Evolutionary conservation across 148 eudicot species (phyloP).

Genomic region (Spergularia marina): DNA sequence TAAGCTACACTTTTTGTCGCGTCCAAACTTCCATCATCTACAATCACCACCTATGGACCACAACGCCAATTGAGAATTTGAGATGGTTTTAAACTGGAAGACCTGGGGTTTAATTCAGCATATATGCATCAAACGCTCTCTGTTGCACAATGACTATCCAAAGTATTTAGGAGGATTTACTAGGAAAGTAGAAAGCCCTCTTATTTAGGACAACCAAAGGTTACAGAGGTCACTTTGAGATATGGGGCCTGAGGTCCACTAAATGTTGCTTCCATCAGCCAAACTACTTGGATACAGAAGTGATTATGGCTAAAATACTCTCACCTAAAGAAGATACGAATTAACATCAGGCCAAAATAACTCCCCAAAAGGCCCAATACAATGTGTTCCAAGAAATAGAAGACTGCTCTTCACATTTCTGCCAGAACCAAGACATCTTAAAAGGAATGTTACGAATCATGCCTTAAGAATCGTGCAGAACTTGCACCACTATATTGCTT

Average conservation of each 20-base stretch:
- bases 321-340: not conserved
- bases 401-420: not conserved
- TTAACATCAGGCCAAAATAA: not conserved
- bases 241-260: not conserved
- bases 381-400: not conserved
- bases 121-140: not conserved
- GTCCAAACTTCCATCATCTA: constrained; percentile 95
- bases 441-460: no score
- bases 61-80: constrained; percentile 5
- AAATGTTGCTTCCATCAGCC: not conserved
- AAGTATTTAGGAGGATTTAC: no score
- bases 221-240: not conserved
- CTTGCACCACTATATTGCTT: not conserved
- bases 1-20: constrained; percentile 84
- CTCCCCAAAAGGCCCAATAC: not conserved
- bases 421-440: not conserved
- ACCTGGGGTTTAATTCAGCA: not conserved
- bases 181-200: no score
- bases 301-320: not conserved
- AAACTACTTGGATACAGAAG: not conserved
- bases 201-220: not conserved
- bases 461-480: not conserved
- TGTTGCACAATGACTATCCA: not conserved
- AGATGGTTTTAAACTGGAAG: not conserved
- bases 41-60: constrained; percentile 67